These are phyloP conservation scores for Pyrus communis DNA, from an alignment of 306 rosid species.

Conservation along the genomic window DNA sequence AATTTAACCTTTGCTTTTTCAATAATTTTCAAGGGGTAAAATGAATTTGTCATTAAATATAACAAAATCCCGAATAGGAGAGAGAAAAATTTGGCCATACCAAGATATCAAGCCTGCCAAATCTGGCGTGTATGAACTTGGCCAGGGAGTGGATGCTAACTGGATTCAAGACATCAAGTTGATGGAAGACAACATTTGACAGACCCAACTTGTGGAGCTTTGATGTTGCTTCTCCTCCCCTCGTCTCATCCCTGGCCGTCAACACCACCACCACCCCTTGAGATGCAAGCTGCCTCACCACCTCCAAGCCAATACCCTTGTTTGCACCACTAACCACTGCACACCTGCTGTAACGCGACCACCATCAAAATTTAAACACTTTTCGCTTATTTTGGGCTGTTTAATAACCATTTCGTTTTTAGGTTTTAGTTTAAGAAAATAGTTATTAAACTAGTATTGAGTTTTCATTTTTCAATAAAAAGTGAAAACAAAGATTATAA, in stretches of 20 bases:
- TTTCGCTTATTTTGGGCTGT: too few relatives aligned
- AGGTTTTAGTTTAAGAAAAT: too few relatives aligned
- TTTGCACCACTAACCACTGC: constrained; percentile 54
- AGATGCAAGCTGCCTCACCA: constrained; percentile 34
- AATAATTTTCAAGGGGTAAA: too few relatives aligned
- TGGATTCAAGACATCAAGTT: constrained; percentile 41
- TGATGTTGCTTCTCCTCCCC: constrained; percentile 30
- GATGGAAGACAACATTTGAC: constrained; percentile 36
- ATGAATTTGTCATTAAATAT: too few relatives aligned
- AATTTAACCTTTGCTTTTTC: too few relatives aligned
- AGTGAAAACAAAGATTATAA: too few relatives aligned
- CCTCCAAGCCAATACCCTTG: constrained; percentile 48
- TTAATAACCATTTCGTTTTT: too few relatives aligned
- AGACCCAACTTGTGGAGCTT: constrained; percentile 34
- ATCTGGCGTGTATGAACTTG: constrained; percentile 20
- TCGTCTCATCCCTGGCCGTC: constrained; percentile 44
- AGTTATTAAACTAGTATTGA: too few relatives aligned
- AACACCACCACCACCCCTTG: constrained; percentile 37
- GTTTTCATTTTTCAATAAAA: too few relatives aligned
- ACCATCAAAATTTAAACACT: too few relatives aligned
- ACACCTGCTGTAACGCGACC: constrained; percentile 3
- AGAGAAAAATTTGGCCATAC: not conserved
- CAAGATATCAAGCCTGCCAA: constrained; percentile 53
- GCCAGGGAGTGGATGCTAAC: constrained; percentile 32
- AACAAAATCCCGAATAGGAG: not conserved